These are phyloP conservation scores for Tilletia horrida DNA, from an alignment of 1,284 basidiomycete genomes.

Conservation along the genomic window DNA sequence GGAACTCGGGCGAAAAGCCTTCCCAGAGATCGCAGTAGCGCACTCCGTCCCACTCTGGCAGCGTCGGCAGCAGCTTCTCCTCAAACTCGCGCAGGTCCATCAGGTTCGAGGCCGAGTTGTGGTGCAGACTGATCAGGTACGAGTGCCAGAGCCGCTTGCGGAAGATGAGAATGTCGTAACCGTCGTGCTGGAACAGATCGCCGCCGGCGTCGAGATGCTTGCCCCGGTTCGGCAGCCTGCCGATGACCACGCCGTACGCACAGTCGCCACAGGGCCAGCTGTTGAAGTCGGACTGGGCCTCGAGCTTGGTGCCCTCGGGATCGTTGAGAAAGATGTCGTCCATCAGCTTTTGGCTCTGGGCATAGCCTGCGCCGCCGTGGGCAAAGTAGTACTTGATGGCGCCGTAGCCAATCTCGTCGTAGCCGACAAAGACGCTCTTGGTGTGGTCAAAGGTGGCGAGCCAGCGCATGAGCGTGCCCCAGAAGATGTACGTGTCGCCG, in stretches of 20 bases:
- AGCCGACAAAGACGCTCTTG: conserved; percentile 15
- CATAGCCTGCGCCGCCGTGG: conserved; percentile 20
- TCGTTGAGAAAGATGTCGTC: conserved; percentile 15
- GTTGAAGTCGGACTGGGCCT: neutral
- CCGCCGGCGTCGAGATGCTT: conserved; percentile 7
- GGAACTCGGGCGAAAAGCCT: conserved; percentile 16
- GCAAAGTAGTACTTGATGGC: conserved; percentile 20
- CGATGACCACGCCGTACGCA: conserved; percentile 7
- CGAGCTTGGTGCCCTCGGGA: conserved; percentile 1
- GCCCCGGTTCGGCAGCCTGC: neutral
- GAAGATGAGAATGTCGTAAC: conserved; percentile 16
- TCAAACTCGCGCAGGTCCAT: conserved; percentile 20
- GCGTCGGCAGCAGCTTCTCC: conserved; percentile 16
- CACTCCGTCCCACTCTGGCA: conserved; percentile 19
- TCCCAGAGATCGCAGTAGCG: conserved; percentile 20
- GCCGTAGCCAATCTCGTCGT: conserved; percentile 15
- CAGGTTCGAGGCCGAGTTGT: conserved; percentile 17
- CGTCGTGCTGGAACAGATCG: conserved; percentile 14
- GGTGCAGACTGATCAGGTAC: conserved; percentile 19
- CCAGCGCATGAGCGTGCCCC: conserved; percentile 20
- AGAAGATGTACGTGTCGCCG: conserved; percentile 21
- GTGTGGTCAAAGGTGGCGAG: conserved; percentile 14
- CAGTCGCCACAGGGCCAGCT: conserved; percentile 19
- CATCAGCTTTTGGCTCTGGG: conserved; percentile 5
- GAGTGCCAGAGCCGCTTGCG: conserved; percentile 16